Conservation (phyloP, 2,329 filamentous ascomycete species). For the Aurifilum marmelostoma region DNA sequence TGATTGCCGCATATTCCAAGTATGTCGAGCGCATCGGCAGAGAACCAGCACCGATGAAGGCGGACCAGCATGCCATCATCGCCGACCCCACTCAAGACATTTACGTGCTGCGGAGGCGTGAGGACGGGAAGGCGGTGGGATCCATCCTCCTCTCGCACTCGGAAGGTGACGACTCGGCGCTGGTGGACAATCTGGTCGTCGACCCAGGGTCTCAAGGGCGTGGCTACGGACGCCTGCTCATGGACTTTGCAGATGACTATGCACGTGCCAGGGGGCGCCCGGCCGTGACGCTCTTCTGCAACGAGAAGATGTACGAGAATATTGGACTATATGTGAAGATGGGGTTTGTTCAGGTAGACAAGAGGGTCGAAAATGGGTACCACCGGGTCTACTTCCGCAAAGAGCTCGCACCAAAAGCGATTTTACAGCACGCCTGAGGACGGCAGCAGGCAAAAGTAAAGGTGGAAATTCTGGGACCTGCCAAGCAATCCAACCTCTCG, state of each 20-base stretch:
- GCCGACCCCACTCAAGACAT: slow-evolving; percentile 31
- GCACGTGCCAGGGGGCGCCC: slow-evolving; percentile 24
- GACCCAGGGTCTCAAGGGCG: slow-evolving; percentile 30
- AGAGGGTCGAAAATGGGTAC: slow-evolving; percentile 39
- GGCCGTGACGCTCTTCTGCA: slow-evolving; percentile 32
- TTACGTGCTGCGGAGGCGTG: slow-evolving; percentile 31
- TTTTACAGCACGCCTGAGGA: not conserved
- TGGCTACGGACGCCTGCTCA: slow-evolving; percentile 33
- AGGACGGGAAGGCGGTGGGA: slow-evolving; percentile 32
- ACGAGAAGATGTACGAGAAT: slow-evolving; percentile 34
- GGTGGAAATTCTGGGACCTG: not conserved
- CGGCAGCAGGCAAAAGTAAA: not conserved
- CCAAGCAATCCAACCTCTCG: not conserved
- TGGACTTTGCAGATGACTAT: slow-evolving; percentile 30
- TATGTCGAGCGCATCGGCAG: slow-evolving; percentile 42
- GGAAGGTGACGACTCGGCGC: slow-evolving; percentile 20
- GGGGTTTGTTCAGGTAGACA: slow-evolving; percentile 40
- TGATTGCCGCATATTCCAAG: slow-evolving; percentile 39
- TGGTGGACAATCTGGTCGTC: slow-evolving; percentile 34
- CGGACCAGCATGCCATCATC: slow-evolving; percentile 39
- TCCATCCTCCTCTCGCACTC: slow-evolving; percentile 35
- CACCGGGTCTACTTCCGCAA: slow-evolving; percentile 43
- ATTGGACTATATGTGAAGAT: slow-evolving; percentile 29
- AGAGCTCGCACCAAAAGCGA: not conserved
- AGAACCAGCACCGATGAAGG: slow-evolving; percentile 42